Conservation (phyloP, 1,139 yeast species). For the Hemisphaericaspora subhashii region DNA sequence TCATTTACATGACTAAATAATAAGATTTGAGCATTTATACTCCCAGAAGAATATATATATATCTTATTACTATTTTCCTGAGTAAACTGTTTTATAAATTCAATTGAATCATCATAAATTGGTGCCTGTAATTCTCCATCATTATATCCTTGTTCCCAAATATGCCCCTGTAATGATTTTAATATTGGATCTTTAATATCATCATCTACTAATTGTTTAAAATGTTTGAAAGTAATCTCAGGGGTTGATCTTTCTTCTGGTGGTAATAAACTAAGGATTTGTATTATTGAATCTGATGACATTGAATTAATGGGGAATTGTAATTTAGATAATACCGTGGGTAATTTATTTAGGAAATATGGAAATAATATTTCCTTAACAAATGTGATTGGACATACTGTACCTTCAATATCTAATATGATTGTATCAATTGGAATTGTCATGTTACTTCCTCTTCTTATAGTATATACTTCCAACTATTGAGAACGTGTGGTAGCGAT, state of each 20-base stretch:
- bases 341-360: slow-evolving; percentile 39
- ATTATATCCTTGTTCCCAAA: slow-evolving; percentile 81
- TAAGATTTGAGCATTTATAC: slow-evolving; percentile 80
- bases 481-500: no score
- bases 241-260: slow-evolving; percentile 12
- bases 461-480: no score
- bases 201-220: slow-evolving; percentile 53
- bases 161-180: slow-evolving; percentile 77
- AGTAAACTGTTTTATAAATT: slow-evolving; percentile 46
- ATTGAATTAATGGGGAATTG: slow-evolving; percentile 32
- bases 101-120: slow-evolving; percentile 69
- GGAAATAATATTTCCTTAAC: slow-evolving; percentile 73
- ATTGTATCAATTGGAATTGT: slow-evolving; percentile 19
- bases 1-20: slow-evolving; percentile 63
- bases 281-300: slow-evolving; percentile 19
- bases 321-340: slow-evolving; percentile 24
- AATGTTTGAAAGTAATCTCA: slow-evolving; percentile 40
- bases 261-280: slow-evolving; percentile 49
- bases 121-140: slow-evolving; percentile 78
- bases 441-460: not conserved
- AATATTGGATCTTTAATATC: slow-evolving; percentile 80
- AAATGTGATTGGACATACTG: slow-evolving; percentile 85
- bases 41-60: slow-evolving; percentile 89
- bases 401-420: slow-evolving; percentile 84
- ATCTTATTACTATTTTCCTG: slow-evolving; percentile 26